Evolutionary conservation across 2,329 filamentous ascomycete genomes (phyloP).

Genomic region (Clonostachys solani): DNA sequence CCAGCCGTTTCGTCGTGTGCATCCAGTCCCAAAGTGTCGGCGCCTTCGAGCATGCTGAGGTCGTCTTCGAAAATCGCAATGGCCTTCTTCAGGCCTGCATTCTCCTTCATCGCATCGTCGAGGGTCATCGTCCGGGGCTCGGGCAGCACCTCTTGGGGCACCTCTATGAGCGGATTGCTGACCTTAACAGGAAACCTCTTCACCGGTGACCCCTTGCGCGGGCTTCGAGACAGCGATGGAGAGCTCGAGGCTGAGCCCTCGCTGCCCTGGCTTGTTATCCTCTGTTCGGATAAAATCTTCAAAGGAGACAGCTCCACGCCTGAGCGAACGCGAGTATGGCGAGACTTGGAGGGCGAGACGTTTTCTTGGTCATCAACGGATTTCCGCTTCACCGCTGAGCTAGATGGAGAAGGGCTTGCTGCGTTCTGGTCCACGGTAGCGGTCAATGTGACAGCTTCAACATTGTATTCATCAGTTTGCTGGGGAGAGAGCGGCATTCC

Average conservation of each 20-base stretch:
- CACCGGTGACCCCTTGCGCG: constrained; percentile 40
- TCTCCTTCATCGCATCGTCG: constrained; percentile 49
- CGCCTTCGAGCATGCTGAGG: constrained; percentile 16
- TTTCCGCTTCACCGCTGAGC: not conserved
- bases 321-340: constrained; percentile 52
- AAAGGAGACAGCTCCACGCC: constrained; percentile 54
- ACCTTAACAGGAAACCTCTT: constrained; percentile 60
- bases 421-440: constrained; percentile 10
- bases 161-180: constrained; percentile 22
- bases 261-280: not conserved
- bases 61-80: constrained; percentile 62
- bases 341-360: constrained; percentile 38
- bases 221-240: constrained; percentile 1
- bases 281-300: constrained; percentile 41
- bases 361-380: constrained; percentile 37
- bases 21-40: constrained; percentile 12
- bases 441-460: constrained; percentile 14
- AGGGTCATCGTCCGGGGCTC: constrained; percentile 36
- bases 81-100: constrained; percentile 51
- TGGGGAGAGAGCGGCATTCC: constrained; percentile 12
- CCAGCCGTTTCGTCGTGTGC: constrained; percentile 35
- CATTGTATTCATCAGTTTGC: constrained; percentile 26
- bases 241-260: not conserved
- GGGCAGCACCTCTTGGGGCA: constrained; percentile 2
- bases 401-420: not conserved